phyloP scores from a whole-genome alignment of 306 rosid genomes.

The Calophaca sinica region DNA sequence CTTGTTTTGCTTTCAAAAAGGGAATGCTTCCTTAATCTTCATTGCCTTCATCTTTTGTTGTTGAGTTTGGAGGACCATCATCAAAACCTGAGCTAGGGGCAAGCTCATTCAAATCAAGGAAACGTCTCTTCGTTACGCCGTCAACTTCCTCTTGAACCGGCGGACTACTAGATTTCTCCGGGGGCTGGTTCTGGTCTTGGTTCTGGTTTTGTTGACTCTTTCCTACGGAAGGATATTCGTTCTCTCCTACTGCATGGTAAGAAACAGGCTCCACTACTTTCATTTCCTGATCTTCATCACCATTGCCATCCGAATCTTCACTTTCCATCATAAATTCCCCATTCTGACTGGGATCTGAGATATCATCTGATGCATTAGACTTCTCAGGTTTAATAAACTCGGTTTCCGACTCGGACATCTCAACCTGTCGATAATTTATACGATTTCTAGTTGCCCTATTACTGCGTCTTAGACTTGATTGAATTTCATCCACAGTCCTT shows the following conservation, averaged over 20 bases:
- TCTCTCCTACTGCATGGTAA: conserved; percentile 53
- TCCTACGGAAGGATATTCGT: conserved; percentile 37
- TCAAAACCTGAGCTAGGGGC: conserved; percentile 91
- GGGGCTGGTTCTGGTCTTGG: conserved; percentile 62
- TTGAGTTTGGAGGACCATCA: conserved; percentile 71
- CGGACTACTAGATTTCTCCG: conserved; percentile 55
- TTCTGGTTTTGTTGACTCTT: conserved; percentile 44
- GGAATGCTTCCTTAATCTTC: conserved; percentile 65
- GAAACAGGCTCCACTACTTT: conserved; percentile 60
- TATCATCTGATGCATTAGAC: conserved; percentile 61
- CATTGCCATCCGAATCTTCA: conserved; percentile 74
- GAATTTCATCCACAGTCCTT: conserved; percentile 79
- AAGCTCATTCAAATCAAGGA: conserved; percentile 91
- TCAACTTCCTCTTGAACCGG: conserved; percentile 75
- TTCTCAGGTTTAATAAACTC: conserved; percentile 69
- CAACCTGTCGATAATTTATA: conserved; percentile 76
- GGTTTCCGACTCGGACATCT: conserved; percentile 80
- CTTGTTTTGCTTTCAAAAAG: conserved; percentile 38
- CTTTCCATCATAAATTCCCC: conserved; percentile 75
- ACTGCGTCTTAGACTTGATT: conserved; percentile 92
- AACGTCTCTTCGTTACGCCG: conserved; percentile 69
- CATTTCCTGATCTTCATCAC: conserved; percentile 59
- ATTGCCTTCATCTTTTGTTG: conserved; percentile 67
- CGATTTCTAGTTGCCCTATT: conserved; percentile 84
- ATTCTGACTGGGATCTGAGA: conserved; percentile 69